Conservation (phyloP, 306 rosid genomes). For the Dryas alaskensis region DNA sequence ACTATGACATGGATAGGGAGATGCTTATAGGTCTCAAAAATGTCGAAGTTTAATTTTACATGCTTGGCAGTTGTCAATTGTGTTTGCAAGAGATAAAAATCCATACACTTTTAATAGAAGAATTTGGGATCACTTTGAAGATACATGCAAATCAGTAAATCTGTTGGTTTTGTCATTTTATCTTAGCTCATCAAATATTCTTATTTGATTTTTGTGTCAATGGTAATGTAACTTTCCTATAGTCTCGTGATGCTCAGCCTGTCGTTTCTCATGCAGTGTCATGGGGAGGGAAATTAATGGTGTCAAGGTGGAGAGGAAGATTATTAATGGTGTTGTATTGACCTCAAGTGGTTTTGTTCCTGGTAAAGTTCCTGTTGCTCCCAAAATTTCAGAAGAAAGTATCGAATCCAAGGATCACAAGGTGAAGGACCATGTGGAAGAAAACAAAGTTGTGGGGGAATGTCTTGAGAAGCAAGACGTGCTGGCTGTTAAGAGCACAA, state of each 20-base stretch:
- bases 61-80: not conserved
- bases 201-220: not conserved
- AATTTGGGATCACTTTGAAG: not conserved
- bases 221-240: not conserved
- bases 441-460: slow-evolving; percentile 39
- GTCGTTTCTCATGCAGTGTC: slow-evolving; percentile 49
- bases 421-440: slow-evolving; percentile 55
- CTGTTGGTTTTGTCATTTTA: not conserved
- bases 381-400: slow-evolving; percentile 54
- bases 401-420: slow-evolving; percentile 57
- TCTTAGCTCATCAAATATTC: slow-evolving; percentile 5
- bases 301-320: slow-evolving; percentile 43
- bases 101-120: not conserved
- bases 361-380: slow-evolving; percentile 56
- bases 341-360: slow-evolving; percentile 47
- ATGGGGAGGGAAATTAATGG: slow-evolving; percentile 93
- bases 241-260: slow-evolving; percentile 20
- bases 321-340: slow-evolving; percentile 37
- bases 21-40: not conserved
- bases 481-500: slow-evolving; percentile 46
- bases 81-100: not conserved
- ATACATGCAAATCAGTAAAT: not conserved
- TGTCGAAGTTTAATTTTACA: not conserved
- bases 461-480: slow-evolving; percentile 44
- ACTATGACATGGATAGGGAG: slow-evolving; percentile 6